Evolutionary conservation across 192 early-diverging fungal species (phyloP).

Genomic region (Podila minutissima): DNA sequence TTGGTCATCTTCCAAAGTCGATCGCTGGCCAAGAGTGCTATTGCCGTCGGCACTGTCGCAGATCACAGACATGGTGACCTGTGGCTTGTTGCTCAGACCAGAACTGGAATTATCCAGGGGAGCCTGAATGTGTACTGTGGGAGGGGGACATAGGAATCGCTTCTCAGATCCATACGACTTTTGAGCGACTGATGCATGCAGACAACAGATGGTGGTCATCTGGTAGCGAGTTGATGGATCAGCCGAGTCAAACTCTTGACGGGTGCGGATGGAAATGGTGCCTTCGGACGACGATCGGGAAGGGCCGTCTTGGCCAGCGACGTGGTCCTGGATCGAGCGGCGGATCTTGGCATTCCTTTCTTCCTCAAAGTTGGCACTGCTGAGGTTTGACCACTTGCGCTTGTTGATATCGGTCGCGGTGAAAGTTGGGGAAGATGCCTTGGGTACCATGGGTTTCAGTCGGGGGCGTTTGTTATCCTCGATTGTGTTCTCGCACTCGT

Average conservation of each 20-base stretch:
- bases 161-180: constrained; percentile 96
- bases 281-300: constrained; percentile 16
- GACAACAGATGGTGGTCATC: constrained; percentile 78
- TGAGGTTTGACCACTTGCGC: constrained; percentile 53
- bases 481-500: constrained; percentile 9
- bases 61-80: constrained; percentile 70
- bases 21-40: constrained; percentile 57
- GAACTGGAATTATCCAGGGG: constrained; percentile 49
- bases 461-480: constrained; percentile 25
- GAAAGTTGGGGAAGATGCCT: constrained; percentile 25
- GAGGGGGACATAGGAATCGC: constrained; percentile 83
- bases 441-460: constrained; percentile 25
- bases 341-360: constrained; percentile 42
- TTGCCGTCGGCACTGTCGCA: constrained; percentile 67
- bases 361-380: constrained; percentile 29
- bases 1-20: constrained; percentile 61
- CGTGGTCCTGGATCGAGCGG: constrained; percentile 18
- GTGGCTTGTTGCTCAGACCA: constrained; percentile 60
- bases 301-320: not conserved
- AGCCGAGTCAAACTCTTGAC: constrained; percentile 35
- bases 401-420: constrained; percentile 32
- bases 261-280: constrained; percentile 10
- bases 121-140: constrained; percentile 68
- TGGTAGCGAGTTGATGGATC: constrained; percentile 13
- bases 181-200: constrained; percentile 87